Conservation (phyloP, 495 filamentous ascomycete genomes). For the Pyrenula aspistea region DNA sequence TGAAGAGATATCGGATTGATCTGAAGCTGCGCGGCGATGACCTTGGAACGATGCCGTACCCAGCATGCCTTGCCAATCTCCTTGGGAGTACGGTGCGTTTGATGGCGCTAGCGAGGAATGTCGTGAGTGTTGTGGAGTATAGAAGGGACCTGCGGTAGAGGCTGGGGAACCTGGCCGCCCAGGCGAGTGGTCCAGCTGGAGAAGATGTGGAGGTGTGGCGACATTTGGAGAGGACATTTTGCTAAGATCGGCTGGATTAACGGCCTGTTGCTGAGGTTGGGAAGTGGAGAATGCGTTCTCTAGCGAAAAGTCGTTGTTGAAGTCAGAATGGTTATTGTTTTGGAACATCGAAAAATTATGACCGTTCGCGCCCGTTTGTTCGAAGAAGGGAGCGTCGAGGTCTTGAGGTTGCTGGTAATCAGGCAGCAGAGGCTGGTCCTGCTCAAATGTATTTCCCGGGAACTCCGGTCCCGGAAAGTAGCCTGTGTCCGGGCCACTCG, state of each 20-base stretch:
- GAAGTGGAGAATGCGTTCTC: not conserved
- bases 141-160: slow-evolving; percentile 38
- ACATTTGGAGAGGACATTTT: slow-evolving; percentile 60
- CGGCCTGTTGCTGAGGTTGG: slow-evolving; percentile 28
- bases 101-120: slow-evolving; percentile 72
- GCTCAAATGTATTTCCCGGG: not conserved
- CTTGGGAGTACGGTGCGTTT: slow-evolving; percentile 48
- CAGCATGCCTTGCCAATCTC: slow-evolving; percentile 58
- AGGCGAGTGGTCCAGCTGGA: slow-evolving; percentile 46
- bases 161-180: slow-evolving; percentile 33
- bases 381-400: not conserved
- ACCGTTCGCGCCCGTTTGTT: not conserved
- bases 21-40: slow-evolving; percentile 76
- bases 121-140: slow-evolving; percentile 56
- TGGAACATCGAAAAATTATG: not conserved
- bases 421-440: not conserved
- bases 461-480: not conserved
- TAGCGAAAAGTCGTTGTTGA: not conserved
- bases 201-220: slow-evolving; percentile 57
- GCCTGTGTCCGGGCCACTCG: not conserved
- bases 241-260: slow-evolving; percentile 54
- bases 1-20: slow-evolving; percentile 79
- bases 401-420: not conserved
- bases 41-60: slow-evolving; percentile 52
- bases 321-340: not conserved